These are phyloP conservation scores for Verticillium klebahnii DNA, from an alignment of 2,329 filamentous ascomycete genomes.

Conservation along the genomic window DNA sequence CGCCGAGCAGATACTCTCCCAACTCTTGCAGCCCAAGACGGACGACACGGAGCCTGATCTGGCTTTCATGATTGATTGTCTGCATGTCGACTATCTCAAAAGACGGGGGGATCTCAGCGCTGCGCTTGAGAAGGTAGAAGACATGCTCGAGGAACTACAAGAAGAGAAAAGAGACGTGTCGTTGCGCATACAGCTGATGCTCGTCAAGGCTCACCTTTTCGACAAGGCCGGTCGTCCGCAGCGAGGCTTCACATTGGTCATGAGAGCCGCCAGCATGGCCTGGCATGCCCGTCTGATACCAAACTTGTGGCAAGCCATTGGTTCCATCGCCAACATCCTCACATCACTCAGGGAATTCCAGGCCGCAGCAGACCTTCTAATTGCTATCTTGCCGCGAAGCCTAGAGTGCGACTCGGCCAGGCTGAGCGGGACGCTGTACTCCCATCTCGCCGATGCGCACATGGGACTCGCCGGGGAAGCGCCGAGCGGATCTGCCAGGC, in stretches of 20 bases:
- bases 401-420: slow-evolving; percentile 64
- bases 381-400: slow-evolving; percentile 68
- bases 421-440: slow-evolving; percentile 63
- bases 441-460: slow-evolving; percentile 67
- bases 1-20: slow-evolving; percentile 44
- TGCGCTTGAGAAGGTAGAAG: slow-evolving; percentile 44
- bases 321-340: slow-evolving; percentile 63
- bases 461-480: slow-evolving; percentile 68
- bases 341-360: slow-evolving; percentile 66
- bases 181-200: slow-evolving; percentile 65
- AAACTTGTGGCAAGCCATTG: slow-evolving; percentile 68
- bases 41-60: slow-evolving; percentile 50
- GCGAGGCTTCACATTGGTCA: slow-evolving; percentile 70
- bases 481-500: slow-evolving; percentile 34
- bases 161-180: slow-evolving; percentile 51
- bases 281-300: slow-evolving; percentile 65
- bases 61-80: slow-evolving; percentile 42
- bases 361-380: slow-evolving; percentile 59
- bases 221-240: slow-evolving; percentile 64
- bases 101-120: slow-evolving; percentile 42
- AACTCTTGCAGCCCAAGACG: slow-evolving; percentile 45
- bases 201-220: slow-evolving; percentile 68
- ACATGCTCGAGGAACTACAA: slow-evolving; percentile 33
- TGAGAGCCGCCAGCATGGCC: slow-evolving; percentile 71
- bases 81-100: slow-evolving; percentile 47